These are phyloP conservation scores for Cladorrhinum sp. DNA, from an alignment of 2,329 filamentous ascomycete genomes.

Conservation along the genomic window DNA sequence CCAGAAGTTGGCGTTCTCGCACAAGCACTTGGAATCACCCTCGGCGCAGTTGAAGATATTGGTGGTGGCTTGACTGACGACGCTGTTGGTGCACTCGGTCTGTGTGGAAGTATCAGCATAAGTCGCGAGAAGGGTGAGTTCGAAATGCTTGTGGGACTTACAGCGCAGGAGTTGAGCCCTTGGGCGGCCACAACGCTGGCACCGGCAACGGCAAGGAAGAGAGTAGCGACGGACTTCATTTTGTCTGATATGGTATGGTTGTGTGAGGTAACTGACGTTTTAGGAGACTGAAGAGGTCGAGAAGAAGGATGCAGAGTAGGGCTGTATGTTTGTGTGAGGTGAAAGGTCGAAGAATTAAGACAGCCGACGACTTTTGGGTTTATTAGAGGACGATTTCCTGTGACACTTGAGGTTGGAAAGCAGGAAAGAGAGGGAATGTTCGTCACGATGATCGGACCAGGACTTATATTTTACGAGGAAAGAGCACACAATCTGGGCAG, in stretches of 20 bases:
- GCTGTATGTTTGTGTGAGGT: slow-evolving; percentile 1
- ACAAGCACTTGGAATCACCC: slow-evolving; percentile 45
- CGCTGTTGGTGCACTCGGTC: slow-evolving; percentile 49
- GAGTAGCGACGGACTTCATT: slow-evolving; percentile 46
- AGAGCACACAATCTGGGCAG: neutral
- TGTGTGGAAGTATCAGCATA: slow-evolving; percentile 26
- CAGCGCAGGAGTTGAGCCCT: slow-evolving; percentile 46
- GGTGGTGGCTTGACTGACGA: slow-evolving; percentile 43
- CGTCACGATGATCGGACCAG: neutral
- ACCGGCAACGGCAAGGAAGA: slow-evolving; percentile 40
- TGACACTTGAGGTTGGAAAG: slow-evolving; percentile 9
- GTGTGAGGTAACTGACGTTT: slow-evolving; percentile 1
- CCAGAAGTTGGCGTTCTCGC: slow-evolving; percentile 44
- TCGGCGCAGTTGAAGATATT: slow-evolving; percentile 47
- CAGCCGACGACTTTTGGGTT: neutral
- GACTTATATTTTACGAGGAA: slow-evolving; percentile 22
- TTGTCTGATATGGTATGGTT: slow-evolving; percentile 33
- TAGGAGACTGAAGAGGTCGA: slow-evolving; percentile 1
- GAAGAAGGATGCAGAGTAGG: slow-evolving; percentile 4
- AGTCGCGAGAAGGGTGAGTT: slow-evolving; percentile 6
- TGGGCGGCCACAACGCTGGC: slow-evolving; percentile 42
- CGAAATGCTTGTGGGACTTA: slow-evolving; percentile 38
- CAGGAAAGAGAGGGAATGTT: neutral
- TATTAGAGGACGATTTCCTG: slow-evolving; percentile 2
- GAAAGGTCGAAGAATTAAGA: slow-evolving; percentile 5